phyloP scores from a whole-genome alignment of 495 filamentous ascomycete species.

The Penicillium silybi region DNA sequence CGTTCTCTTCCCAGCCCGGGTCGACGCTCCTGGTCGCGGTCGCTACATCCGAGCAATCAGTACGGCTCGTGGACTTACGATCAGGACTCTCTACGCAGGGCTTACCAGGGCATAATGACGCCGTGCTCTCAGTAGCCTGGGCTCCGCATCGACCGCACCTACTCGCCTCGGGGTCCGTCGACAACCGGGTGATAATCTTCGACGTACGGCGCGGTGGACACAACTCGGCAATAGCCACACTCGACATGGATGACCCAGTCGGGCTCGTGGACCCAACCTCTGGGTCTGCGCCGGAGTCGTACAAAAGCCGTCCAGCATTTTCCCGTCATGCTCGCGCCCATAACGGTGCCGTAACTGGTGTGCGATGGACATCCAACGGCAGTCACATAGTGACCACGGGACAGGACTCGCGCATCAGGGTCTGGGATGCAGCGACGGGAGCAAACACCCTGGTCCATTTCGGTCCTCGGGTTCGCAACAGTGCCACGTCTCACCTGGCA shows the following conservation, averaged over 20 bases:
- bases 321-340: slow-evolving; percentile 60
- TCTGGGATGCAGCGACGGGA: slow-evolving; percentile 76
- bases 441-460: slow-evolving; percentile 82
- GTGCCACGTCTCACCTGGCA: slow-evolving; percentile 49
- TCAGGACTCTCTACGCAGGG: slow-evolving; percentile 74
- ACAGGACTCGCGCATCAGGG: slow-evolving; percentile 74
- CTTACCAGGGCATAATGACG: slow-evolving; percentile 67
- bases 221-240: slow-evolving; percentile 58
- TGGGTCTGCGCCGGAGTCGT: slow-evolving; percentile 19
- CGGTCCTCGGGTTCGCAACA: slow-evolving; percentile 71
- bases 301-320: slow-evolving; percentile 41
- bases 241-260: slow-evolving; percentile 79
- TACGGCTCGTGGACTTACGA: slow-evolving; percentile 77
- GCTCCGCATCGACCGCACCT: slow-evolving; percentile 73
- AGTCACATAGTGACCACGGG: slow-evolving; percentile 70
- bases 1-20: slow-evolving; percentile 65
- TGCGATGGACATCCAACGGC: slow-evolving; percentile 79
- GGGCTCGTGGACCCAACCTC: slow-evolving; percentile 43
- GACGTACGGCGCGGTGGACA: slow-evolving; percentile 70
- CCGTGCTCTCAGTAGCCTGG: slow-evolving; percentile 73
- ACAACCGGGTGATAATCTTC: slow-evolving; percentile 79
- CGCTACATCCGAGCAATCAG: slow-evolving; percentile 73
- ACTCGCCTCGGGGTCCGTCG: slow-evolving; percentile 70
- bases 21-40: slow-evolving; percentile 74
- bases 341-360: slow-evolving; percentile 71